Evolutionary conservation across 441 rosid species (phyloP).

Genomic region (Capsella rubella): DNA sequence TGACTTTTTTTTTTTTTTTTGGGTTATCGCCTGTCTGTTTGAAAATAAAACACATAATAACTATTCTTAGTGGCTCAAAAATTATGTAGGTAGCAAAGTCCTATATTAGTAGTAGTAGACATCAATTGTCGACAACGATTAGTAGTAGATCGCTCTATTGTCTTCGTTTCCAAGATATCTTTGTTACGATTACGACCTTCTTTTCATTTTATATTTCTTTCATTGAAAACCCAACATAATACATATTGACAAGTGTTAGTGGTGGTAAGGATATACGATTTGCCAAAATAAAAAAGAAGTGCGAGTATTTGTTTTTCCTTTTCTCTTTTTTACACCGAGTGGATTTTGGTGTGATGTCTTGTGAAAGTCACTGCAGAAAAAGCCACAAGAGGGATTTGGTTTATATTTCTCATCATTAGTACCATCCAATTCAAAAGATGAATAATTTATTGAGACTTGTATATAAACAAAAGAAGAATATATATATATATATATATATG

Average conservation of each 20-base stretch:
- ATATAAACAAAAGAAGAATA: background rate
- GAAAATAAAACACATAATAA: background rate
- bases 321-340: constrained; percentile 27
- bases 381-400: constrained; percentile 39
- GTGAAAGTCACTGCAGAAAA: constrained; percentile 42
- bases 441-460: constrained; percentile 20
- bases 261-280: constrained; percentile 6
- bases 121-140: constrained; percentile 5
- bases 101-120: background rate
- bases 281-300: constrained; percentile 26
- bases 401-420: constrained; percentile 41
- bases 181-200: background rate
- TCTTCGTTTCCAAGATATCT: background rate
- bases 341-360: constrained; percentile 47
- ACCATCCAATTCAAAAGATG: constrained; percentile 45
- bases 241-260: background rate
- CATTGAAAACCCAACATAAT: background rate
- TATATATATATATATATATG: too few relatives aligned
- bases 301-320: constrained; percentile 27
- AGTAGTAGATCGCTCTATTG: background rate
- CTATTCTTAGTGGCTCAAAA: background rate
- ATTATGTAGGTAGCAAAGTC: background rate
- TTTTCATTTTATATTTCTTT: background rate
- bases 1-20: background rate
- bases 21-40: background rate